Evolutionary conservation across 192 early-diverging fungal genomes (phyloP), one percentile per base, ranked within the genome.

Genomic region (Coemansia sp.): DNA sequence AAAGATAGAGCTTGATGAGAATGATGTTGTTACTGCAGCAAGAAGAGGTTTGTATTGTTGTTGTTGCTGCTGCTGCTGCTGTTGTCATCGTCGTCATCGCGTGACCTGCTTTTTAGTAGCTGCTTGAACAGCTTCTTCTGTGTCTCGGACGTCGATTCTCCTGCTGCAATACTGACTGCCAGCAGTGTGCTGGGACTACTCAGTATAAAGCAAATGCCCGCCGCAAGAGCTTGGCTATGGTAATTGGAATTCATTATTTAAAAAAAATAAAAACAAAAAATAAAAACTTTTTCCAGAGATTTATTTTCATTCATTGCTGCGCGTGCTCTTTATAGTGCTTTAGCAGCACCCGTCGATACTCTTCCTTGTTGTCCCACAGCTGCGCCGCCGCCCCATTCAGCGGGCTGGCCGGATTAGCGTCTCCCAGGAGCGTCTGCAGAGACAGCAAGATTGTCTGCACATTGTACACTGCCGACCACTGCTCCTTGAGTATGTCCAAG

Each of bases 381-480:
- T 92, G 92, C n/a, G 95, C 95, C 5, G 97, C 95, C 63, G 94
- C 91, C 14, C 95, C 85, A 70, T 99, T 97, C 6, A 95, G 92
- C 35, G 97, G 97, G 45, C 90, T 92, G 58, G 92, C 90, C 63
- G 93, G 91, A 76, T 99, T 99, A 16, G 97, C 94, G 38, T 88
- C 88, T 4, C 91, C 93, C 33, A 99, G 76, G 87, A 99, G 95
- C 38, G 91, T 93, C 59, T 96, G 94, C 28, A 99, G 91, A 28
- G 88, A 90, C 36, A 99, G 62, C 33, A 97, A 76, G 69, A 99
- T 97, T 7, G 94, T 94, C 82, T 97, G 94, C 37, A 99, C 95
- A 10, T 94, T 99, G 77, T 99, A 94, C 10, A 99, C 88, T 8
- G 97, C 94, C 35, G 89, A 85, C 97, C 97, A 99, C 60, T 95